These are phyloP conservation scores for Mortierella polycephala DNA, from an alignment of 371 early-diverging fungal genomes.

Conservation along the genomic window DNA sequence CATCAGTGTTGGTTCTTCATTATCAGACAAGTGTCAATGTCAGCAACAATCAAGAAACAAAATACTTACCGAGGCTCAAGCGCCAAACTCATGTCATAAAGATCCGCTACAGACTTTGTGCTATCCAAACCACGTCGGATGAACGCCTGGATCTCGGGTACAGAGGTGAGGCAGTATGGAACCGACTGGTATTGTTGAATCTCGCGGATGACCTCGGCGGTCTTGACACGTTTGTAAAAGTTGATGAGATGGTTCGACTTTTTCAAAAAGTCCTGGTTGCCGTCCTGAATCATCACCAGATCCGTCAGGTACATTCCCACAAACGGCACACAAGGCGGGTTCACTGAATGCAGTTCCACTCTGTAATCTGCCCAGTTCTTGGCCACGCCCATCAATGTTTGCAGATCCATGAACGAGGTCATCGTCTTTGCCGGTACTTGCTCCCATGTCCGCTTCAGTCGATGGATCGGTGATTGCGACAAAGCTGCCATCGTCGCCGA, in stretches of 20 bases:
- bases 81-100: conserved; percentile 81
- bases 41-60: background rate
- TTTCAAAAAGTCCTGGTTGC: conserved; percentile 73
- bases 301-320: conserved; percentile 87
- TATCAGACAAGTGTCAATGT: background rate
- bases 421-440: conserved; percentile 61
- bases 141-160: conserved; percentile 87
- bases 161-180: conserved; percentile 79
- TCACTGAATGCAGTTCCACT: conserved; percentile 79
- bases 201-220: conserved; percentile 89
- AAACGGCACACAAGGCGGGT: conserved; percentile 94
- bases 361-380: conserved; percentile 90
- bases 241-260: conserved; percentile 80
- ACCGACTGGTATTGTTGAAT: conserved; percentile 90
- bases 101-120: conserved; percentile 60
- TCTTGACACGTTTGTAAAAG: conserved; percentile 88
- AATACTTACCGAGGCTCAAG: conserved; percentile 79
- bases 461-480: conserved; percentile 88
- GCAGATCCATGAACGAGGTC: conserved; percentile 64
- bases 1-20: too few relatives aligned
- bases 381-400: conserved; percentile 81
- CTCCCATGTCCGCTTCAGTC: conserved; percentile 91
- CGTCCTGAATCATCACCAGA: conserved; percentile 94
- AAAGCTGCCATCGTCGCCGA: conserved; percentile 92
- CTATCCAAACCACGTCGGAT: conserved; percentile 66